Evolutionary conservation across 2,329 filamentous ascomycete species (phyloP), one percentile per base, ranked within the genome.

Genomic region (Fusarium sororula): DNA sequence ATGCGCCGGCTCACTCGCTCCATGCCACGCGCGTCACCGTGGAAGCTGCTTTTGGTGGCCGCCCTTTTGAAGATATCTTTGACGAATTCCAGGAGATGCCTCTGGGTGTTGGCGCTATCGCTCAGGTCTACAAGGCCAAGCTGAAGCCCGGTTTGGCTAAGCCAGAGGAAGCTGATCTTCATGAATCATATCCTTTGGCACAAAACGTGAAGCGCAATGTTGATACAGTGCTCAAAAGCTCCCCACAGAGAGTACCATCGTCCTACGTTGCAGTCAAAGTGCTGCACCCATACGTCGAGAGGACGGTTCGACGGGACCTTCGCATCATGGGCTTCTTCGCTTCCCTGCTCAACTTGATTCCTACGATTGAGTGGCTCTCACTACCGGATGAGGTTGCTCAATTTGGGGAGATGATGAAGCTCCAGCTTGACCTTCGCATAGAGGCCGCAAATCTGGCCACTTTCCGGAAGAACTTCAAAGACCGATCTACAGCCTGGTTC

Each of bases 371-470:
- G 82, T 99, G 96, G 96, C 87, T 99, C 11, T 98, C 96, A 1
- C 90, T 99, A 14, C 96, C 96, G 0, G 96, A 98, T 76, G 96
- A 99, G 81, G 96, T 98, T 7, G 84, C 88, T 20, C 95, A 98
- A 79, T 99, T 99, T 79, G 96, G 95, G 30, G 93, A 97, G 80
- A 99, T 99, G 96, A 99, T 99, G 96, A 92, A 92, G 78, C 86
- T 98, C n/a, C 96, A 99, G 81, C 87, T 99, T 6, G 96, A 99
- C 82, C 87, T 99, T 41, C 92, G 96, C 59, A 98, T 98, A 69
- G 96, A 99, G 82, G 93, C 95, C 4, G 93, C 95, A 42, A 99
- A 99, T 78, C 86, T 99, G 7, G 91, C 92, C 28, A 90, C 92
- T 20, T 98, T 99, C 86, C 91, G 96, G 59, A 92, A 92, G 77